These are phyloP conservation scores for Backusella luteola DNA, from an alignment of 192 early-diverging fungal genomes.

Conservation along the genomic window DNA sequence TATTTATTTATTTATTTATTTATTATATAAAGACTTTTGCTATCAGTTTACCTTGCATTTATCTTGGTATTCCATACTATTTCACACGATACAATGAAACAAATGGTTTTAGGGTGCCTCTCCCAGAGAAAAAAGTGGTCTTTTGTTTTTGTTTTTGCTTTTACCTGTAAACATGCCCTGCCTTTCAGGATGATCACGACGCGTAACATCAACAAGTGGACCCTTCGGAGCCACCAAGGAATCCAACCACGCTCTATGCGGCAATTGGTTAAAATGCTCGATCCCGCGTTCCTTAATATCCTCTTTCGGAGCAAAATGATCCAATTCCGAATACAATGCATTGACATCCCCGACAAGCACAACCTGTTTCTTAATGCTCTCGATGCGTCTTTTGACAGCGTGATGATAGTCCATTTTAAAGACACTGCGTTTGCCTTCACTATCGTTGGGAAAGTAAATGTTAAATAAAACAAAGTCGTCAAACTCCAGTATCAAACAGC, in stretches of 20 bases:
- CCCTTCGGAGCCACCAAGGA: constrained; percentile 56
- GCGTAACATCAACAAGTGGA: constrained; percentile 63
- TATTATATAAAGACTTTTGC: constrained; percentile 16
- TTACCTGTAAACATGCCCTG: constrained; percentile 54
- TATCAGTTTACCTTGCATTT: constrained; percentile 54
- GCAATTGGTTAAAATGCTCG: constrained; percentile 53
- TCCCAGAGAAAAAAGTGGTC: no score
- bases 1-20: neutral
- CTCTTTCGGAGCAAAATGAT: constrained; percentile 71
- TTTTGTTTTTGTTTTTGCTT: neutral
- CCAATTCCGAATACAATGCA: constrained; percentile 57
- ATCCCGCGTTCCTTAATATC: constrained; percentile 53
- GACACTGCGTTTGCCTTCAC: constrained; percentile 40
- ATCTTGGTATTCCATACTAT: constrained; percentile 74
- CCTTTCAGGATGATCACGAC: constrained; percentile 58
- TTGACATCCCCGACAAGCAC: constrained; percentile 72
- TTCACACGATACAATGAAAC: neutral
- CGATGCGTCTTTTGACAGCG: constrained; percentile 44
- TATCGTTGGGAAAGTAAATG: constrained; percentile 65
- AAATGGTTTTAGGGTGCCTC: no score
- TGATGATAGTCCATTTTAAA: constrained; percentile 58
- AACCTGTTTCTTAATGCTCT: constrained; percentile 48
- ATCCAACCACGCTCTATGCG: constrained; percentile 64
- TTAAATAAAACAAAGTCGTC: constrained; percentile 73
- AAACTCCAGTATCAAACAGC: constrained; percentile 72